Evolutionary conservation across 306 rosid genomes (phyloP), one percentile per base, ranked within the genome.

Genomic region (Ziziphus jujuba): DNA sequence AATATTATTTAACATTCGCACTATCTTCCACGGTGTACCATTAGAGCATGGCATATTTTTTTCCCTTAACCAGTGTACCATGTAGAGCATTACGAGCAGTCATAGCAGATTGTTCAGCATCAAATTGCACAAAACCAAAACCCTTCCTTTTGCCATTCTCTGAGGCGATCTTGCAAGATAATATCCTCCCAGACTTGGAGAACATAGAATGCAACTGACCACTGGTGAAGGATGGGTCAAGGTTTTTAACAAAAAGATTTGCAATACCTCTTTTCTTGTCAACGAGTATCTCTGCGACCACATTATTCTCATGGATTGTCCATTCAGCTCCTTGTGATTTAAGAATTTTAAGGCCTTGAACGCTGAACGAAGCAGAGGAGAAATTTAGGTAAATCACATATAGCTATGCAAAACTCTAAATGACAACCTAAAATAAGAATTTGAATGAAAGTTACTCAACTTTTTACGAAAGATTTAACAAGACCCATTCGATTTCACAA

Each of bases 171-270:
- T 65, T 65, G 31, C 47, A 48, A 51, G 70, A 65, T 7, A 50
- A 48, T 65, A 65, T 65, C 17, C 33, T 50, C 47, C 59, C 52
- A n/a, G 3, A 71, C 10, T 51, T 47, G 43, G 33, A 19, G 19
- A 71, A 71, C 55, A 71, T 61, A 21, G 36, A 55, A 53, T 71
- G 44, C 54, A 71, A 61, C 10, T 49, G 14, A 50, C 25, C 19
- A 23, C 69, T 61, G 34, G 61, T 62, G 25, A 71, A 24, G 43
- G 60, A 53, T 8, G 44, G 16, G 61, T 71, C 69, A 19, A 71
- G 75, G 40, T 71, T 71, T 61, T 71, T 71, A 62, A 61, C 75
- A 24, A 71, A 71, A 45, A 71, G n/a, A 52, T 71, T 71, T n/a
- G 24, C 72, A 52, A 60, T 9, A 34, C 75, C 69, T 3, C 51